These are phyloP conservation scores for Phalaenopsis hybrid DNA, from an alignment of 116 monocot genomes.

Conservation along the genomic window DNA sequence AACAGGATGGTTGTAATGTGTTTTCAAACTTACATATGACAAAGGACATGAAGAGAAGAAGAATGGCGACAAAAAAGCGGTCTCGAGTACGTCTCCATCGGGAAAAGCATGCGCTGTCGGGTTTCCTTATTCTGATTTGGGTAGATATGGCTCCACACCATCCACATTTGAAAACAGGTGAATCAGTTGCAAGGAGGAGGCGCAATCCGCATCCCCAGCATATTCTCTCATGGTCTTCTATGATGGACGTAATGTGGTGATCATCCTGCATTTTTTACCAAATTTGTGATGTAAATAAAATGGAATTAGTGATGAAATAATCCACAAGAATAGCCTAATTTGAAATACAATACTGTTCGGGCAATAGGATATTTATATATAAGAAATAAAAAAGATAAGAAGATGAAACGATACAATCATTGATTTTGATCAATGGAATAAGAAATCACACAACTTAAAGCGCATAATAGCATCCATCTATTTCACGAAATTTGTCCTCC, in stretches of 20 bases:
- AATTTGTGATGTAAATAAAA: constrained; percentile 1
- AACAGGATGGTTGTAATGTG: too few relatives aligned
- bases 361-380: not conserved
- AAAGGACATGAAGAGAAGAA: constrained; percentile 70
- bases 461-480: not conserved
- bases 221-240: constrained; percentile 35
- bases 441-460: not conserved
- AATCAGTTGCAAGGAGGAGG: constrained; percentile 58
- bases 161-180: constrained; percentile 79
- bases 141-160: constrained; percentile 94
- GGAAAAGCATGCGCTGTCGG: constrained; percentile 67
- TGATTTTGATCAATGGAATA: not conserved
- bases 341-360: not conserved
- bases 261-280: constrained; percentile 34
- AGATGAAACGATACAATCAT: not conserved
- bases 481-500: not conserved
- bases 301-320: not conserved
- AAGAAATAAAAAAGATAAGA: not conserved
- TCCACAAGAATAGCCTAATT: not conserved
- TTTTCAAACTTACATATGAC: constrained; percentile 59
- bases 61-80: constrained; percentile 48
- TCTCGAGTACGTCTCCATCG: constrained; percentile 60
- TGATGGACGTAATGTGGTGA: constrained; percentile 24
- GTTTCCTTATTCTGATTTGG: constrained; percentile 34
- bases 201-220: constrained; percentile 93